These are phyloP conservation scores for Monosiga brevicollis DNA, from an alignment of 78 protist genomes.

Conservation along the genomic window DNA sequence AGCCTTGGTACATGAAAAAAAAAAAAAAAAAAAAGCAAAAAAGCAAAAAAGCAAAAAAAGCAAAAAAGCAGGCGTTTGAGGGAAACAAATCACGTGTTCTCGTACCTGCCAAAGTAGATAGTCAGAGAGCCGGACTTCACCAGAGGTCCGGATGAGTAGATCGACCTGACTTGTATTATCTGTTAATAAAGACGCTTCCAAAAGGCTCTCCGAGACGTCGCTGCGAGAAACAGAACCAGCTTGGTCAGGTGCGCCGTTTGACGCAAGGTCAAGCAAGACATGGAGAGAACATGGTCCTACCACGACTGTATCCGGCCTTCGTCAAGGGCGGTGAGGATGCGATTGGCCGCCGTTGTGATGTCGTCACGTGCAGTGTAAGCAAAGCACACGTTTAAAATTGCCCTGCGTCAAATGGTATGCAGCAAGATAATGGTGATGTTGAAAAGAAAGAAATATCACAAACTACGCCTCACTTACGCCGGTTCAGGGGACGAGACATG, in stretches of 20 bases:
- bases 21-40: no score
- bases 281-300: not conserved
- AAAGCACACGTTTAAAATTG: constrained; percentile 55
- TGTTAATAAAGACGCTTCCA: constrained; percentile 26
- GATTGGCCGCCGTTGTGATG: constrained; percentile 5
- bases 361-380: constrained; percentile 76
- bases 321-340: not conserved
- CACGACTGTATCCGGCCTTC: not conserved
- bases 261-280: not conserved
- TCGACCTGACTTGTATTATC: constrained; percentile 30
- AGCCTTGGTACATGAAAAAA: no score
- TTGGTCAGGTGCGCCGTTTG: not conserved
- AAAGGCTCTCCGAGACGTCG: constrained; percentile 20
- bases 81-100: not conserved
- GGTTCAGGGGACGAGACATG: not conserved
- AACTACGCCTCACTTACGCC: no score
- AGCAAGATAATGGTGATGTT: not conserved
- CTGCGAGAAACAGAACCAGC: not conserved
- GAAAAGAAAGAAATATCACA: no score
- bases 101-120: constrained; percentile 71
- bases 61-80: not conserved
- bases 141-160: constrained; percentile 75
- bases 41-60: not conserved
- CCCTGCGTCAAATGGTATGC: not conserved
- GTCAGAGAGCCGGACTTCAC: constrained; percentile 78